Conservation (phyloP, 2,329 filamentous ascomycete genomes). For the Emericellopsis cladophorae region DNA sequence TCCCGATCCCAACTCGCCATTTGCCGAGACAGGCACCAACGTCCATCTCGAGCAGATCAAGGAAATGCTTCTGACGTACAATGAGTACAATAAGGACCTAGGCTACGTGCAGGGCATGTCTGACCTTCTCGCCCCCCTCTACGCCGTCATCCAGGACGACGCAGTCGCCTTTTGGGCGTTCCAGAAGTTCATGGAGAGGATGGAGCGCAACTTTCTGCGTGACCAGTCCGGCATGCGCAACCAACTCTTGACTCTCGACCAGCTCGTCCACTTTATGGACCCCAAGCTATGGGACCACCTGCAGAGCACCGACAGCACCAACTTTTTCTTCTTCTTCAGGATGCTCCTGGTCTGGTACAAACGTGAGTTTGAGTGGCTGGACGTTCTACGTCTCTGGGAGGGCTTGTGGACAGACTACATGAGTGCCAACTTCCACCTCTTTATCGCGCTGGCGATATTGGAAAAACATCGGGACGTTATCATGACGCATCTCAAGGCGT, state of each 20-base stretch:
- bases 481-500: constrained; percentile 84
- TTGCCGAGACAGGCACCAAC: constrained; percentile 85
- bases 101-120: constrained; percentile 99
- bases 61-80: constrained; percentile 96
- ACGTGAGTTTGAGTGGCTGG: constrained; percentile 83
- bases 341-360: constrained; percentile 99
- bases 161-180: constrained; percentile 96
- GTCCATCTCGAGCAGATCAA: constrained; percentile 98
- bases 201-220: constrained; percentile 93
- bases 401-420: constrained; percentile 86
- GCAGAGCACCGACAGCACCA: constrained; percentile 82
- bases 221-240: constrained; percentile 94
- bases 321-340: constrained; percentile 99
- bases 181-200: constrained; percentile 89
- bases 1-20: constrained; percentile 89
- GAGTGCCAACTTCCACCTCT: constrained; percentile 84
- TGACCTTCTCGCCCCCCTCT: constrained; percentile 87
- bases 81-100: constrained; percentile 90
- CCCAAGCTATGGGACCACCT: constrained; percentile 87
- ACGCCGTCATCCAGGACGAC: constrained; percentile 95
- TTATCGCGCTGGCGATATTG: constrained; percentile 83
- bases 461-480: constrained; percentile 96
- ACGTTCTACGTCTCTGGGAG: constrained; percentile 85
- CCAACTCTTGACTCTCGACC: constrained; percentile 82
- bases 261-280: constrained; percentile 93